These are phyloP conservation scores for Camelina hispida DNA, from an alignment of 345 rosid species.

Conservation along the genomic window DNA sequence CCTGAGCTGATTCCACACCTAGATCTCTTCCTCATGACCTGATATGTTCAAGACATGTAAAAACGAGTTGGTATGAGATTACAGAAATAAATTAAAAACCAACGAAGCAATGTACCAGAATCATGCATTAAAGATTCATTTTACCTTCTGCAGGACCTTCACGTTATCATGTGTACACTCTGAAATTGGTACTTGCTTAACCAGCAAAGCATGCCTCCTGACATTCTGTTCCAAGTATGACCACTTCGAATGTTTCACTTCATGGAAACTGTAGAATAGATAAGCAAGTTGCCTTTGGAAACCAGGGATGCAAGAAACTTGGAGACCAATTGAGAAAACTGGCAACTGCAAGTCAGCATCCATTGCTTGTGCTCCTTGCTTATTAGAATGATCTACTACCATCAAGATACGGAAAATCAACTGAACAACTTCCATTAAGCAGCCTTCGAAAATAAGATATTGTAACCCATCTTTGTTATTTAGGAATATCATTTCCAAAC, in stretches of 20 bases:
- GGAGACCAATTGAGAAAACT: conserved; percentile 73
- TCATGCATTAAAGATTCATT: conserved; percentile 19
- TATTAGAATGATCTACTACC: conserved; percentile 54
- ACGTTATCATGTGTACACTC: conserved; percentile 72
- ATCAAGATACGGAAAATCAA: conserved; percentile 61
- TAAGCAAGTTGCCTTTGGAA: conserved; percentile 65
- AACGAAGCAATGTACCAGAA: conserved; percentile 25
- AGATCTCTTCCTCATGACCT: conserved; percentile 59
- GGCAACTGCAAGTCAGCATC: conserved; percentile 63
- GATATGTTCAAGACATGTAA: conserved; percentile 26
- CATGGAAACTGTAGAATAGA: conserved; percentile 62
- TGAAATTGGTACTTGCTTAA: conserved; percentile 62
- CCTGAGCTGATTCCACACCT: conserved; percentile 44
- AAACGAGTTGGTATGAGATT: conserved; percentile 3
- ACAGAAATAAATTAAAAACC: conserved; percentile 7
- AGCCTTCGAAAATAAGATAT: conserved; percentile 79
- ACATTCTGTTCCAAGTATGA: conserved; percentile 58
- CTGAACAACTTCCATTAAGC: conserved; percentile 69
- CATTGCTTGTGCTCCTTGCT: conserved; percentile 52
- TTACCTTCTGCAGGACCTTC: conserved; percentile 62
- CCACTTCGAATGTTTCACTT: conserved; percentile 68
- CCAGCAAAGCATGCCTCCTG: conserved; percentile 57
- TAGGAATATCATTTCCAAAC: conserved; percentile 87
- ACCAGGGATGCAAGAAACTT: conserved; percentile 59
- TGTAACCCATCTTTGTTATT: conserved; percentile 76